Evolutionary conservation across 176 grass and related monocot species (phyloP), one percentile per base, ranked within the genome.

Genomic region (Melocanna baccifera): DNA sequence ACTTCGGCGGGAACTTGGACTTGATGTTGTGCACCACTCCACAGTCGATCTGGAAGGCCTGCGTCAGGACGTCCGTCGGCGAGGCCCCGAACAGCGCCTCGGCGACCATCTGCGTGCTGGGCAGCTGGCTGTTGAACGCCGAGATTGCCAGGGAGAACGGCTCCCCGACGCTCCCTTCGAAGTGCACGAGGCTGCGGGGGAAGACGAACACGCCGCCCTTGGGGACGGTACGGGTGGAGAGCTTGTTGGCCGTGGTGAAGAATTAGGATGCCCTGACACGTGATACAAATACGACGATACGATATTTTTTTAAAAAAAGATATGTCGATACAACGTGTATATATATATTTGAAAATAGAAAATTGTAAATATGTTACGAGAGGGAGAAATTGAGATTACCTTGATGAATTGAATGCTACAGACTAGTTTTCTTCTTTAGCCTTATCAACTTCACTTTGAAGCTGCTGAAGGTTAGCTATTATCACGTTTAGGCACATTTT

Each of bases 51-150:
- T 85, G 91, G 32, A 96, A 83, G 40, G 91, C 86, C 80, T 4
- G 14, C 14, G 14, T 16, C 47, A 50, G 47, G 14, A 93, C 84
- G 59, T 91, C 78, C 1, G 85, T 81, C 40, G 88, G 90, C 20
- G 34, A 0, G 89, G 71, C 47, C 5, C 64, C 83, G 64, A 97
- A 97, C 73, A 93, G 76, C 2, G 87, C 78, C 4, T 22, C 45
- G 18, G 74, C 81, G 19, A 83, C 14, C 26, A 56, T 16, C 39
- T 86, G 87, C 37, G 89, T 86, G 55, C 94, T 14, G 4, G 85
- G 89, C 9, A 91, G 2, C 89, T 96, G 91, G 84, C 91, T 93
- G 77, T 91, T 40, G 84, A 93, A 96, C 19, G 87, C 84, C 0
- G 87, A 67, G 20, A 93, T 67, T 0, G 72, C 91, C 0, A 83